These are phyloP conservation scores for Periglandula ipomoeae DNA, from an alignment of 2,329 filamentous ascomycete species.

Conservation along the genomic window DNA sequence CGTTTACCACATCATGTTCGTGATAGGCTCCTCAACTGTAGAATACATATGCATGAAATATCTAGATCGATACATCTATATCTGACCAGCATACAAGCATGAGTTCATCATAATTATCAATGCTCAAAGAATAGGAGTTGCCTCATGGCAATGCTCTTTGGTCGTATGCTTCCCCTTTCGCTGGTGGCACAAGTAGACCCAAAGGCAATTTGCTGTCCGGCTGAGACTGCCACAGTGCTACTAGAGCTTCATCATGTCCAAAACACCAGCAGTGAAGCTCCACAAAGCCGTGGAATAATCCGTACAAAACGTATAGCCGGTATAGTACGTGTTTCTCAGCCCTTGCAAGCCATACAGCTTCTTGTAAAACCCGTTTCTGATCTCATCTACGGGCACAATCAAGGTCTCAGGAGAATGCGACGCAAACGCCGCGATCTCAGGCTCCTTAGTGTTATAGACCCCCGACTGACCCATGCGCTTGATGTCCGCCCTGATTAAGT, in stretches of 20 bases:
- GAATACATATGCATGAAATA: too few relatives aligned
- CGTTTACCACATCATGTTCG: too few relatives aligned
- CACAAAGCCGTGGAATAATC: slow-evolving; percentile 17
- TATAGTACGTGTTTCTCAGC: slow-evolving; percentile 26
- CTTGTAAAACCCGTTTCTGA: slow-evolving; percentile 23
- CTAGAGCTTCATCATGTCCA: slow-evolving; percentile 1
- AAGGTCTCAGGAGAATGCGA: slow-evolving; percentile 20
- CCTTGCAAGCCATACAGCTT: slow-evolving; percentile 26
- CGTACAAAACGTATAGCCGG: slow-evolving; percentile 17
- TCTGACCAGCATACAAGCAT: too few relatives aligned
- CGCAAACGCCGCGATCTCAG: slow-evolving; percentile 21
- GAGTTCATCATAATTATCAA: too few relatives aligned
- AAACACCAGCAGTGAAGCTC: slow-evolving; percentile 15
- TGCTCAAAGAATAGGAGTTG: too few relatives aligned
- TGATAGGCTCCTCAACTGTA: too few relatives aligned
- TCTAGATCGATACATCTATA: too few relatives aligned
- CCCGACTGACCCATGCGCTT: slow-evolving; percentile 3
- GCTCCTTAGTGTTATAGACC: background rate
- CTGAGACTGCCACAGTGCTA: too few relatives aligned
- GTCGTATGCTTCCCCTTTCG: too few relatives aligned
- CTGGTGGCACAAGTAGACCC: too few relatives aligned
- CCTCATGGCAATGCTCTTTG: too few relatives aligned
- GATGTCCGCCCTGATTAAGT: slow-evolving; percentile 8
- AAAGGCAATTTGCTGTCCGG: too few relatives aligned
- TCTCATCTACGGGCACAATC: slow-evolving; percentile 17